Base-by-base conservation (phyloP, 345 rosid species). In the Toxicodendron radicans region DNA sequence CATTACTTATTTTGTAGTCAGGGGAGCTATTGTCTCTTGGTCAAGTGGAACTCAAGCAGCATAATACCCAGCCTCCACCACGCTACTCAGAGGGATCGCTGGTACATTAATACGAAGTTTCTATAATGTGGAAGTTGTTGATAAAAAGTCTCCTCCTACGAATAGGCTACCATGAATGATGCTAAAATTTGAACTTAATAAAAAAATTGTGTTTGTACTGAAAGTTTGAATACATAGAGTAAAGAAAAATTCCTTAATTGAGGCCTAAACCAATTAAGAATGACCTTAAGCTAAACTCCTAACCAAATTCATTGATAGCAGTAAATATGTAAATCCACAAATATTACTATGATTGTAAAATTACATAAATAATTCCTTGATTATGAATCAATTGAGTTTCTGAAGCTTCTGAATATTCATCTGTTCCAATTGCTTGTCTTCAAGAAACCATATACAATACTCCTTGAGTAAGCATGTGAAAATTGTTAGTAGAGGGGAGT, bases 71-170 rank as follows among this genome's bases (percentile, higher is more conserved):
- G 79, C 95, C 88, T 78, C 89, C 97, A 70, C 71, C 92, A 49
- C 98, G 94, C 85, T 95, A 89, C 83, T 87, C 92, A 9, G 99
- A 95, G 83, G 98, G 87, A 72, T 87, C 99, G 81, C 80, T 95
- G 94, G 99, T 95, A 90, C 66, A 45, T 52, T 71, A 43, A 68
- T 75, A 7, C 7, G 43, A 38, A 60, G 70, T 77, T 76, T 70
- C 59, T 73, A 70, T 48, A 70, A 56, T 60, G 16, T 64, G 58
- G 18, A 70, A 80, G 64, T 70, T 41, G 73, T 76, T 79, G 20
- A 32, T 35, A 76, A 7, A 56, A 23, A 66, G 41, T n/a, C 10
- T 21, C 16, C 14, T 23, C 23, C 51, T 41, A 23, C 41, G 27
- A 30, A 53, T 38, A 53, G 23, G 68, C 20, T 49, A 33, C 49